Evolutionary conservation across 164 flowering plant genomes (phyloP).

Genomic region (Sextonia rubra): DNA sequence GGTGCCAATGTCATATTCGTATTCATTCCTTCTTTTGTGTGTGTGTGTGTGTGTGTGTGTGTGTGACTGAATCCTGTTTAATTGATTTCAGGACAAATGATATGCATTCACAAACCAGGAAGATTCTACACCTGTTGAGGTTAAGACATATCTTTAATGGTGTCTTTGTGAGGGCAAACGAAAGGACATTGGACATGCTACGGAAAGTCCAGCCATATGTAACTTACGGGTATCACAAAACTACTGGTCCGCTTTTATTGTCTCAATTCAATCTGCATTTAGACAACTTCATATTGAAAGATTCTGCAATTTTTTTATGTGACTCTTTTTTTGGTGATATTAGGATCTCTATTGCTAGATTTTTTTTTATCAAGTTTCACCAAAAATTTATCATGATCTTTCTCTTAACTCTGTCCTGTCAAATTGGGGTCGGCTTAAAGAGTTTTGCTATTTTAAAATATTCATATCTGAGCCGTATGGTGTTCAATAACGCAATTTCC

Average conservation of each 20-base stretch:
- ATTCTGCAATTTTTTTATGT: not conserved
- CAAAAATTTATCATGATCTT: no score
- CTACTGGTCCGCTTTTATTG: not conserved
- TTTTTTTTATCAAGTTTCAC: no score
- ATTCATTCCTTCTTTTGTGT: not conserved
- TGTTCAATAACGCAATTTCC: no score
- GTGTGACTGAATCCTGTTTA: not conserved
- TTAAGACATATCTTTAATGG: constrained; percentile 47
- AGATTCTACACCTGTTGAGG: constrained; percentile 44
- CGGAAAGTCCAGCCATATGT: constrained; percentile 70
- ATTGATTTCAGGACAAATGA: constrained; percentile 47
- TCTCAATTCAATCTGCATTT: not conserved
- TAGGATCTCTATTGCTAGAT: no score
- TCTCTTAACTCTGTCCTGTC: no score
- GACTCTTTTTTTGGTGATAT: no score
- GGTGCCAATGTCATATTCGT: constrained; percentile 9
- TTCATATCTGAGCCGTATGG: no score
- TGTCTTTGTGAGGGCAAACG: constrained; percentile 63
- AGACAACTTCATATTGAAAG: not conserved
- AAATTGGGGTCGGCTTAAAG: no score
- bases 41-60: not conserved
- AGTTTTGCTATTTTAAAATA: no score
- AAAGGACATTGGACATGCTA: constrained; percentile 47
- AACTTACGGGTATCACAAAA: constrained; percentile 67
- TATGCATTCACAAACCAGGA: constrained; percentile 60